Evolutionary conservation across 73 alveolate genomes (phyloP), one percentile per base, ranked within the genome.

Genomic region (Tetrahymena elliotti): DNA sequence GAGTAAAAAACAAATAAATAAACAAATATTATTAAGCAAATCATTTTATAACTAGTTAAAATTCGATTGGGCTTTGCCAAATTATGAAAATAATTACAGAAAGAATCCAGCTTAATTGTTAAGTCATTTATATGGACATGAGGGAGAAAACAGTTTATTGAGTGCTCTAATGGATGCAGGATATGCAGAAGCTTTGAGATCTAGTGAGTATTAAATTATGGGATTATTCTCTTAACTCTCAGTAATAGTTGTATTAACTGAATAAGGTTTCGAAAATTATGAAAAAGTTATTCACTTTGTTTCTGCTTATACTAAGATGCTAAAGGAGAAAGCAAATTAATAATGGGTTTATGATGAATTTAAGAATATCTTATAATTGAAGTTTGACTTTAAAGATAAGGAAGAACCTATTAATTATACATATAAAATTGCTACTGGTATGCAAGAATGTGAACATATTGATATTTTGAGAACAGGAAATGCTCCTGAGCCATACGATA

Each of bases 81-180:
- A 94, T 94, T 94, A 98, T 47, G 96, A 93, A 24, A 52, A 94
- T 20, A 83, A 96, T 31, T 97, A 98, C 95, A 95, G 95, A 53
- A 24, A 95, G 34, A 98, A 98, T 93, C 99, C 99, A 20, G 96
- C 95, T 92, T 82, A 83, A 35, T 97, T 96, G 84, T 94, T 99
- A 15, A 93, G 98, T 4, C 98, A 98, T 95, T 93, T 98, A 16
- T 83, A 98, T n/a, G 99, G 99, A 39, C 99, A 98, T 95, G 99
- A 99, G 92, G 99, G 99, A 3, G 97, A 96, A 54, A 96, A 98
- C 94, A 97, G 99, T 35, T 94, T 99, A 35, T 97, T 98, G 24
- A 93, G 99, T 40, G 98, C 96, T 35, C 94, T 98, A 16, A 97
- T 96, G 93, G 98, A 97, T 93, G 98, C 97, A 68, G 98, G 97